phyloP scores from a whole-genome alignment of 2,329 filamentous ascomycete genomes.

The Hypoxylon sp. region DNA sequence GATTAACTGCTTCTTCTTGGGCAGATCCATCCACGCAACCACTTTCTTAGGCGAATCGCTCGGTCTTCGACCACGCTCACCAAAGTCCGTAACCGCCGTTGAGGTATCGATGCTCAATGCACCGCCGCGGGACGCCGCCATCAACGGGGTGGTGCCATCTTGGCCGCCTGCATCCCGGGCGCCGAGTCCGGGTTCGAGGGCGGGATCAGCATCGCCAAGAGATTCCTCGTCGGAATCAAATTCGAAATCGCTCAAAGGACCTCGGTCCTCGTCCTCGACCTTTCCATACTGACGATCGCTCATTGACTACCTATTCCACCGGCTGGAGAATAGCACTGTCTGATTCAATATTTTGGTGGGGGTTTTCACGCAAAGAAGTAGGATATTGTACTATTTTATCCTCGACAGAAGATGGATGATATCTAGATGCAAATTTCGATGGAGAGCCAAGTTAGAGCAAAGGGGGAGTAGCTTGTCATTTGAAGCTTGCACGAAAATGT shows the following conservation, averaged over 20 bases:
- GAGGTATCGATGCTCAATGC: slow-evolving; percentile 28
- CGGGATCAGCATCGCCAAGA: slow-evolving; percentile 1
- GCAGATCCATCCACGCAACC: slow-evolving; percentile 57
- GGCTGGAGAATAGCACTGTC: too few species aligned
- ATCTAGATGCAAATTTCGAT: too few species aligned
- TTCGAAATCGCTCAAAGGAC: slow-evolving; percentile 30
- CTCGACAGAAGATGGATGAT: too few species aligned
- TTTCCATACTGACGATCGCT: slow-evolving; percentile 20
- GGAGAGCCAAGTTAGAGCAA: too few species aligned
- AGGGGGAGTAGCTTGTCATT: too few species aligned
- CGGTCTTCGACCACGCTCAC: slow-evolving; percentile 5
- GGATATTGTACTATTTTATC: too few species aligned
- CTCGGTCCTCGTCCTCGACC: slow-evolving; percentile 27
- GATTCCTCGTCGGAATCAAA: slow-evolving; percentile 31
- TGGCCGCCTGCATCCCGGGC: slow-evolving; percentile 25
- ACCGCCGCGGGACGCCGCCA: slow-evolving; percentile 19
- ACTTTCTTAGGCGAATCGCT: slow-evolving; percentile 31
- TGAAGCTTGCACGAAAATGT: too few species aligned
- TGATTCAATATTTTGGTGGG: too few species aligned
- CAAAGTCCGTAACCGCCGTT: neutral
- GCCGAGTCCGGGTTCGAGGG: slow-evolving; percentile 20
- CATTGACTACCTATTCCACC: slow-evolving; percentile 32
- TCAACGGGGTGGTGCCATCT: slow-evolving; percentile 17
- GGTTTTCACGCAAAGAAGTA: too few species aligned
- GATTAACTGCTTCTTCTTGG: slow-evolving; percentile 78